Base-by-base conservation (phyloP, 2,329 filamentous ascomycete genomes). In the Neonectria punicea region DNA sequence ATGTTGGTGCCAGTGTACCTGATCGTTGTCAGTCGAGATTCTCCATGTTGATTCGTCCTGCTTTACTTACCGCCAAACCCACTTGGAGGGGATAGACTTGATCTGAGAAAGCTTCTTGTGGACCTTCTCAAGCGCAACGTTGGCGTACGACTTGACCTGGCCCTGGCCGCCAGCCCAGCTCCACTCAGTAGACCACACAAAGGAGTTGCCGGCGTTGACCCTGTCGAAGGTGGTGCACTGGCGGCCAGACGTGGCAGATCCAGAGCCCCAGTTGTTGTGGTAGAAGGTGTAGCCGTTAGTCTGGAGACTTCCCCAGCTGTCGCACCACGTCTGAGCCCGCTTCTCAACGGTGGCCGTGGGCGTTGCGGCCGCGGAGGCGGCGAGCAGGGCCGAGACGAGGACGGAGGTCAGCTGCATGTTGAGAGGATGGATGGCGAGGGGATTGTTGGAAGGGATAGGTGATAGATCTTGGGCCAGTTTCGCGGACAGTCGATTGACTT, bases 181-280 rank as follows among this genome's bases (percentile, higher is more conserved):
- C 80, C 79, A 84, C 2, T 70, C 73, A n/a, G 80, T 81, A 36
- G 79, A 77, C 82, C 82, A 84, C 22, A 78, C 68, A 63, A 83
- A 73, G 2, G 70, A 77, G 61, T 65, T 73, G 53, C 76, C 46
- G 7, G 36, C 76, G 39, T 65, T 78, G 57, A 76, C 63, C 4
- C 75, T 79, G 65, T 80, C 76, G 32, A 83, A 72, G 3, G 75
- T 78, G 2, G 80, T 80, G 74, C 81, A 83, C 70, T 84, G 81
- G 16, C 67, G 75, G 50, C 81, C 81, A 22, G 76, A 74, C 28
- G 79, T 80, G 32, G 78, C 75, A 2, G 67, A 63, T 16, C 64
- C 71, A 50, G 77, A 54, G 20, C 83, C 83, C 85, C 85, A 86
- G 68, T 85, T 82, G 76, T 86, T 82, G 72, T 86, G 84, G 77